These are phyloP conservation scores for Macadamia integrifolia DNA, from an alignment of 164 flowering plant genomes.

Conservation along the genomic window DNA sequence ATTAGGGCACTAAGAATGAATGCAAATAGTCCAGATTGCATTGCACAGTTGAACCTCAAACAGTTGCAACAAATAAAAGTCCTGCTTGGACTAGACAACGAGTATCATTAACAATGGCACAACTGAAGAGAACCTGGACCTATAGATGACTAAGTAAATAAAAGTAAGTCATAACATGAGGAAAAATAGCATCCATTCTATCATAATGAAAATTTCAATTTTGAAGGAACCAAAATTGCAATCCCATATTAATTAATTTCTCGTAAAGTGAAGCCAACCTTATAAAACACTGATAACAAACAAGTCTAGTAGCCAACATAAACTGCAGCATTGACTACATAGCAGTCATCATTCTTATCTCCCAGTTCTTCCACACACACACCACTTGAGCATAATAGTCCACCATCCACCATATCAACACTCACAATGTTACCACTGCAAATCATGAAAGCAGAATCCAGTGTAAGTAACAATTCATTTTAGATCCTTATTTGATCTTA, in stretches of 20 bases:
- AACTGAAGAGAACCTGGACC: not conserved
- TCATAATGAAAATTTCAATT: not conserved
- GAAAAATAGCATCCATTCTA: not conserved
- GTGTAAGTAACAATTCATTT: not conserved
- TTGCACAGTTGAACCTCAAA: too few species aligned
- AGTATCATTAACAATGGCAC: too few species aligned
- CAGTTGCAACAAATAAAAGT: too few species aligned
- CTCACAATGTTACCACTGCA: constrained; percentile 70
- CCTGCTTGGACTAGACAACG: too few species aligned
- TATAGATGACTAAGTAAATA: not conserved
- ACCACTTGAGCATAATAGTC: constrained; percentile 91
- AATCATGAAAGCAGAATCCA: not conserved
- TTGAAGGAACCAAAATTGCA: not conserved
- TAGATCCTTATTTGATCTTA: not conserved
- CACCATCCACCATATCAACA: constrained; percentile 87
- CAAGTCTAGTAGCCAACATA: constrained; percentile 76
- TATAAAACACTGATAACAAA: not conserved
- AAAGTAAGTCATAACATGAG: not conserved
- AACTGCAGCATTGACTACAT: constrained; percentile 92
- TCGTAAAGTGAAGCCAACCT: not conserved
- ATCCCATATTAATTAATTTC: not conserved
- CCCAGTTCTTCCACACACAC: constrained; percentile 93
- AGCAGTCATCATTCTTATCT: constrained; percentile 90
- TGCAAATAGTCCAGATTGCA: too few species aligned
- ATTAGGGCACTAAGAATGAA: too few species aligned